Evolutionary conservation across 257 asterid genomes (phyloP), one percentile per base, ranked within the genome.

Genomic region (Rhazya stricta): DNA sequence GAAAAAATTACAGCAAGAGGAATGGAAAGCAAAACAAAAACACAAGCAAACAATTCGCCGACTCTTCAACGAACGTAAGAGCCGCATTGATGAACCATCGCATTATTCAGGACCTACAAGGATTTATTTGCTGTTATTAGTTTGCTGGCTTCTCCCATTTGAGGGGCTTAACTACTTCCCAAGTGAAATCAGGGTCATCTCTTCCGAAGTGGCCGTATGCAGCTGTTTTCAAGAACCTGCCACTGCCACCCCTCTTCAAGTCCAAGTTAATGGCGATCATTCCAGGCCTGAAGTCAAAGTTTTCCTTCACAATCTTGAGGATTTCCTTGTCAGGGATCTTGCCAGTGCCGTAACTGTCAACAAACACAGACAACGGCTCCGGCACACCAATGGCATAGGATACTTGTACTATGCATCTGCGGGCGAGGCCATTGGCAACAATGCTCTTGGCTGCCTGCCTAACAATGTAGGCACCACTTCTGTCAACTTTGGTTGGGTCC

Each of bases 371-470:
- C 56, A 69, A 46, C 46, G 74, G 74, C 57, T 46, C 61, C 1
- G 61, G 74, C 6, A 69, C 74, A 12, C 74, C 74, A 69, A 69
- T 69, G 39, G 74, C 74, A 27, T 69, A 69, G 19, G 74, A 69
- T 11, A 69, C 74, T 30, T 69, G 74, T 0, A 69, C 74, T 21
- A 69, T 69, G 58, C 74, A 69, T 45, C 74, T 69, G 23, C 74
- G 34, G n/a, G 74, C 74, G 11, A 69, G 74, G 37, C 74, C 74
- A 45, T 12, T 45, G 21, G 74, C 74, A 69, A 69, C 74, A 69
- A 69, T 69, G 74, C 74, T 69, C 74, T 69, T 69, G 21, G 74
- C 74, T 4, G 74, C 74, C n/a, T 69, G 74, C 19, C 74, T 69
- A 3, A 69, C 74, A 7, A 69, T 69, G n/a, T 69, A 69, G 21